Percentiles rank a stretch among this genome's conserved stretches.
These are phyloP conservation scores for Adansonia madagascariensis DNA, from an alignment of 441 rosid species.

Conservation along the genomic window DNA sequence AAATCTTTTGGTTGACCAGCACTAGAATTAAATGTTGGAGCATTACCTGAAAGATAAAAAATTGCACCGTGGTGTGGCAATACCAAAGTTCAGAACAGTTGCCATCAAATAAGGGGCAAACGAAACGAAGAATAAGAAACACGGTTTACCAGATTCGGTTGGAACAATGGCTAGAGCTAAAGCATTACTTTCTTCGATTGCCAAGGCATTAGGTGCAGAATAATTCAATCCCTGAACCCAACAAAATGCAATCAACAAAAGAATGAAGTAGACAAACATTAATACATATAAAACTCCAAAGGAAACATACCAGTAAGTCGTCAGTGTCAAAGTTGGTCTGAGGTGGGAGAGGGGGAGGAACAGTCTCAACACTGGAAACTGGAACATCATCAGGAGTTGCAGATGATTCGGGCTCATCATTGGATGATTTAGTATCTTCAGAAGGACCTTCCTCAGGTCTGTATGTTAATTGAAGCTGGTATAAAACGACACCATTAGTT, in stretches of 20 bases:
- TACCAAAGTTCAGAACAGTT: background rate
- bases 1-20: slow-evolving; percentile 61
- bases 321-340: slow-evolving; percentile 60
- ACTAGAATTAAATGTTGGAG: slow-evolving; percentile 55
- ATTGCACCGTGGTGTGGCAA: background rate
- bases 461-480: slow-evolving; percentile 86
- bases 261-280: slow-evolving; percentile 12
- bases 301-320: slow-evolving; percentile 72
- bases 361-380: slow-evolving; percentile 45
- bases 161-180: slow-evolving; percentile 88
- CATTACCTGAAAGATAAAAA: slow-evolving; percentile 51
- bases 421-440: slow-evolving; percentile 55
- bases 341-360: slow-evolving; percentile 45
- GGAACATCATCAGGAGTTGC: slow-evolving; percentile 51
- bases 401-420: slow-evolving; percentile 63
- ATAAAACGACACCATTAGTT: slow-evolving; percentile 38
- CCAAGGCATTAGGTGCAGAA: slow-evolving; percentile 55
- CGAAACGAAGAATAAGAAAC: background rate
- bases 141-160: slow-evolving; percentile 58
- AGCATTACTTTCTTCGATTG: slow-evolving; percentile 87
- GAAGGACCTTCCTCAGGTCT: slow-evolving; percentile 75
- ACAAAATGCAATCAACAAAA: slow-evolving; percentile 21
- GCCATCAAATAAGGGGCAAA: background rate
- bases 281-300: slow-evolving; percentile 18
- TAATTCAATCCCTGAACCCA: slow-evolving; percentile 62